A percentile compares a stretch with the other conserved stretches of the same genome.
These are phyloP conservation scores for Fraxinus quadrangulata DNA, from an alignment of 257 asterid species.

Conservation along the genomic window DNA sequence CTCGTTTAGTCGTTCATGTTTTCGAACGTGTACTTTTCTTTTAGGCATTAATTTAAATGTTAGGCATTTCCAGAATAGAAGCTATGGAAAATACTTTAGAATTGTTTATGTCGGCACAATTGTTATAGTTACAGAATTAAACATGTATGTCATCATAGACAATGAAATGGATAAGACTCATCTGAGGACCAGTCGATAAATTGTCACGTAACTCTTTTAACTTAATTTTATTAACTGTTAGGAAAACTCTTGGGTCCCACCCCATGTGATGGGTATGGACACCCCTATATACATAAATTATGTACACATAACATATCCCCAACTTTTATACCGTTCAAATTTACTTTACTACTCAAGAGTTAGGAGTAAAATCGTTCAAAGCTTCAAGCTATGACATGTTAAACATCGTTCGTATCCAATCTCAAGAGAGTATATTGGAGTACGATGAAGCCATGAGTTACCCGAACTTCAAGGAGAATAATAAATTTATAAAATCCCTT, in stretches of 20 bases:
- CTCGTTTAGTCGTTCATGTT: background rate
- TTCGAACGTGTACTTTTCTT: background rate
- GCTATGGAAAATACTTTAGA: background rate
- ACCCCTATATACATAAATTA: no score
- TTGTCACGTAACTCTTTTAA: background rate
- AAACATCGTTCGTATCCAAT: no score
- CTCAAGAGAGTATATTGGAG: no score
- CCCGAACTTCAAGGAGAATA: no score
- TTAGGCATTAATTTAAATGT: background rate
- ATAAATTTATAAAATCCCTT: no score
- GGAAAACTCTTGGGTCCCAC: no score
- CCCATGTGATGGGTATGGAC: no score
- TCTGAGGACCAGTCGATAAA: background rate
- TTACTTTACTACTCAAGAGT: background rate
- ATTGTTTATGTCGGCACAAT: background rate
- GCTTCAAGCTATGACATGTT: background rate
- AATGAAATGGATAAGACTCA: background rate
- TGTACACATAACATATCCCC: no score
- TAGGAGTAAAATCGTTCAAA: background rate
- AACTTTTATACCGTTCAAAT: no score
- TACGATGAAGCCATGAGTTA: no score
- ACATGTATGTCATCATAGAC: background rate
- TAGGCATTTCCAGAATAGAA: background rate
- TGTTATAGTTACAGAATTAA: background rate
- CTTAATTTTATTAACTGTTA: background rate